These are phyloP conservation scores for Kazachstania martiniae DNA, from an alignment of 805 yeast genomes.

Conservation along the genomic window DNA sequence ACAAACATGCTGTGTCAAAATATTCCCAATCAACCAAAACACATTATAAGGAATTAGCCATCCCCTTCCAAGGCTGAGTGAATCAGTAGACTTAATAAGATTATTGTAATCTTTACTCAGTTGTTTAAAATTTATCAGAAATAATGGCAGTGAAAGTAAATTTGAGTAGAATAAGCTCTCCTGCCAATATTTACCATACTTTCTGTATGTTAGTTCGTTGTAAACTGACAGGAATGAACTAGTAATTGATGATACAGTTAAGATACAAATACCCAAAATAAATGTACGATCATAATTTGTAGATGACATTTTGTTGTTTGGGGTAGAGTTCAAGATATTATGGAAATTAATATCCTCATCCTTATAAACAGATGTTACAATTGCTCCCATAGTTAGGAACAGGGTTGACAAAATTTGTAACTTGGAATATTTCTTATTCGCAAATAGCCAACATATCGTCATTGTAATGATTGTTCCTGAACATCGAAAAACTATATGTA, in stretches of 20 bases:
- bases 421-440: conserved; percentile 34
- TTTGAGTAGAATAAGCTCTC: conserved; percentile 57
- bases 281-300: conserved; percentile 5
- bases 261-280: conserved; percentile 22
- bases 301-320: no score
- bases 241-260: conserved; percentile 32
- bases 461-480: conserved; percentile 54
- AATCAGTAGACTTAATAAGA: conserved; percentile 7
- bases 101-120: conserved; percentile 26
- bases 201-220: conserved; percentile 39
- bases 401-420: conserved; percentile 41
- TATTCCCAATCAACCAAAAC: conserved; percentile 32
- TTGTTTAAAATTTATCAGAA: conserved; percentile 29
- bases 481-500: conserved; percentile 57
- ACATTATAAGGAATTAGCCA: conserved; percentile 12
- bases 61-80: no score
- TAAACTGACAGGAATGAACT: conserved; percentile 52
- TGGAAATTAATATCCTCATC: no score
- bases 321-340: no score
- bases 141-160: conserved; percentile 43
- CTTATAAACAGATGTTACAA: conserved; percentile 31
- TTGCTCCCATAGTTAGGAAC: conserved; percentile 45
- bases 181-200: conserved; percentile 51
- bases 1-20: conserved; percentile 48
- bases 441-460: conserved; percentile 40